Base-by-base conservation (phyloP, 2,329 filamentous ascomycete genomes). In the Colletotrichum musicola region DNA sequence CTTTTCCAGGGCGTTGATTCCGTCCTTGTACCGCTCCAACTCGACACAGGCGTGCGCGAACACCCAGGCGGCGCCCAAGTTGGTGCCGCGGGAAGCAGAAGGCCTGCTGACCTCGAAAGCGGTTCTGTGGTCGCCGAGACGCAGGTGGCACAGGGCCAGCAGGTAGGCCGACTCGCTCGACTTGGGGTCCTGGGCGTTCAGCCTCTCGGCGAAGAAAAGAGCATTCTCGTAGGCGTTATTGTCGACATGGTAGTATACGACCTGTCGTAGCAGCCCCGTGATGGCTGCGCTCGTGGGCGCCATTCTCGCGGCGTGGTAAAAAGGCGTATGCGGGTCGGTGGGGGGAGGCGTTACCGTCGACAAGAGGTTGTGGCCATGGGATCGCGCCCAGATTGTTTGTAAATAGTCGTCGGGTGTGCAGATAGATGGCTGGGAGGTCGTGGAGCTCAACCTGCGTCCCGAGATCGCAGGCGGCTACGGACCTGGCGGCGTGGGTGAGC, bases 211-310 rank as follows among this genome's bases (percentile, higher is more conserved):
- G 70, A 97, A 93, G 82, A 99, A 99, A 58, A 97, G 90, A 64
- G 96, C 96, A 77, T 97, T 98, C 64, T 95, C 90, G 77, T 92
- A 87, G 44, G 95, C 89, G 76, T 94, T 91, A 78, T 97, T 97
- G 84, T 99, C 96, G 79, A 99, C 90, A 74, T 91, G 89, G 77
- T 91, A 90, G 75, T 90, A 82, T 64, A 91, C 83, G 66, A 87
- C 81, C 78, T 91, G 88, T 75, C 86, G 85, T 67, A 91, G 75
- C 70, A 89, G 81, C 75, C 82, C 81, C 57, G 83, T 83, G 50
- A 87, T 81, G 71, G 83, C 82, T 58, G 82, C 80, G 72, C 78
- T 82, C 64, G 83, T 84, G 44, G 86, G 87, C 67, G 86, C 85
- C 87, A 89, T 89, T 68, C 63, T 79, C 71, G 54, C 49, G 59